Evolutionary conservation across 331 rosid genomes (phyloP), one percentile per base, ranked within the genome.

Genomic region (Dryas integrifolia): DNA sequence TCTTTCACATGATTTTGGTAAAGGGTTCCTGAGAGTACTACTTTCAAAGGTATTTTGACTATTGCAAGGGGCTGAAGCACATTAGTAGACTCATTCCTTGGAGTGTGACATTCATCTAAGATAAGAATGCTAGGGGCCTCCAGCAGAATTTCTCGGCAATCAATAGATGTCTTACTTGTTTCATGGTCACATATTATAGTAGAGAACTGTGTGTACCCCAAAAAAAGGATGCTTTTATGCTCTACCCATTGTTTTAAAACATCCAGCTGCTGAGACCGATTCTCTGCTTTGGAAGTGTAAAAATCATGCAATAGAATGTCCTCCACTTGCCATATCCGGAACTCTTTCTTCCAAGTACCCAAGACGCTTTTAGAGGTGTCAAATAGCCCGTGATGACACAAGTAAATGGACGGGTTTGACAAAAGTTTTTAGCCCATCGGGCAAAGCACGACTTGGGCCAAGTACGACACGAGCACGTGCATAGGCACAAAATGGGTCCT

Each of bases 71-170:
- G 74, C 49, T 88, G 96, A 44, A 93, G 81, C 76, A 85, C 82
- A 71, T 93, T 89, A 11, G 98, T 91, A 67, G 85, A 72, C 58
- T 94, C 97, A 64, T 91, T 94, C 82, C 97, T 85, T n/a, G 98
- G 91, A 35, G 87, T 94, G 74, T 94, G 98, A 8, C 97, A 97
- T 84, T 94, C 98, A 12, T 94, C 98, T 43, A 94, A 80, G 45
- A 94, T 88, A 15, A 94, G 95, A 86, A 91, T 82, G 0, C 88
- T 70, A 16, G 98, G 96, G 51, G 70, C 85, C 78, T 82, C 80
- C 1, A 89, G 88, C 75, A 94, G 77, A 64, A 94, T 89, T 47
- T 91, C 86, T 67, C 72, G 89, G 74, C 98, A 94, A 9, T 73
- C 21, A 40, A n/a, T 5, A 6, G 98, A 84, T 65, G 45, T 11